Evolutionary conservation across 768 basidiomycete genomes (phyloP).

Genomic region (Mycena venus): DNA sequence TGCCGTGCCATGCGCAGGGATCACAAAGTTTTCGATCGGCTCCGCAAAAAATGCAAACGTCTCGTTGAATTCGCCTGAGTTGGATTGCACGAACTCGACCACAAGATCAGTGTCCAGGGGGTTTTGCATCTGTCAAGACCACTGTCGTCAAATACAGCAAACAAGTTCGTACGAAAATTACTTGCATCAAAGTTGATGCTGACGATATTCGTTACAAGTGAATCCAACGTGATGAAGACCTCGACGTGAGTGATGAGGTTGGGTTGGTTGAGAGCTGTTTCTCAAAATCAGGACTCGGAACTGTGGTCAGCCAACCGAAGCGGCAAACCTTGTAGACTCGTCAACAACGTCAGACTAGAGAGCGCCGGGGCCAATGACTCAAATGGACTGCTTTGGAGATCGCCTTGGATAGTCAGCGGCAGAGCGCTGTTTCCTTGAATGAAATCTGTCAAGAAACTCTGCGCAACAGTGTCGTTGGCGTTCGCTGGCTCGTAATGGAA

Average conservation of each 20-base stretch:
- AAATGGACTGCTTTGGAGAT: slow-evolving; percentile 71
- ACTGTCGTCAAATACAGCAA: slow-evolving; percentile 11
- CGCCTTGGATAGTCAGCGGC: slow-evolving; percentile 71
- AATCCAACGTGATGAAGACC: slow-evolving; percentile 64
- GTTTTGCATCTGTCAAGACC: slow-evolving; percentile 60
- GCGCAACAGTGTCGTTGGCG: slow-evolving; percentile 74
- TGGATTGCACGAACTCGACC: slow-evolving; percentile 70
- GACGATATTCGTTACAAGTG: slow-evolving; percentile 64
- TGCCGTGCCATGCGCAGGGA: slow-evolving; percentile 70
- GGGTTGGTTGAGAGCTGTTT: slow-evolving; percentile 63
- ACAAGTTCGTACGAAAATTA: background rate
- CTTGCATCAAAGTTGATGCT: slow-evolving; percentile 70
- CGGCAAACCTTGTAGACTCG: slow-evolving; percentile 61
- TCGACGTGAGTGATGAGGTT: slow-evolving; percentile 70
- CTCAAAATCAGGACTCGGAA: background rate
- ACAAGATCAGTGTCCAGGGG: slow-evolving; percentile 70
- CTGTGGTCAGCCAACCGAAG: background rate
- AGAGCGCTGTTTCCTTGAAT: slow-evolving; percentile 65
- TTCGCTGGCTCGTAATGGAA: slow-evolving; percentile 78
- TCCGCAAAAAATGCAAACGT: slow-evolving; percentile 73
- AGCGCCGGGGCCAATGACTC: slow-evolving; percentile 69
- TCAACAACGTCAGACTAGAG: slow-evolving; percentile 62
- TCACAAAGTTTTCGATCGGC: slow-evolving; percentile 65
- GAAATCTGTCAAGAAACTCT: slow-evolving; percentile 72
- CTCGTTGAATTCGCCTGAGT: slow-evolving; percentile 63